phyloP scores from a whole-genome alignment of 129 eudicot species.

The Artemisia argyi region DNA sequence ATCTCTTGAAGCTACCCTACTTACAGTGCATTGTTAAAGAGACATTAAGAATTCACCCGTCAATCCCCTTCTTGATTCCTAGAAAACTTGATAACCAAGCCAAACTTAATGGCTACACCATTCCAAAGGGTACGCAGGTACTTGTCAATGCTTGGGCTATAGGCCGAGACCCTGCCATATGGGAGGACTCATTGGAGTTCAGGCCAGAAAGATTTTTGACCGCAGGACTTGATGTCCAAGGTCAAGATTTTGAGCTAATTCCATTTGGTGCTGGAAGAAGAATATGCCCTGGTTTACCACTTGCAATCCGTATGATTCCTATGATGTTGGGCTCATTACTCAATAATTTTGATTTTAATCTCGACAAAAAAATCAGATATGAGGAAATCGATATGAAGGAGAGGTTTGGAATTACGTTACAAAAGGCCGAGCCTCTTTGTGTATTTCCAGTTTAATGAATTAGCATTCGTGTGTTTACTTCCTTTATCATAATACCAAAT shows the following conservation, averaged over 20 bases:
- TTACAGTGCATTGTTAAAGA: conserved; percentile 33
- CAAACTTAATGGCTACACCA: conserved; percentile 24
- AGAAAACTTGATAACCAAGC: conserved; percentile 21
- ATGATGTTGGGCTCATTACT: not conserved
- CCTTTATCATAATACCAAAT: no score
- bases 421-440: not conserved
- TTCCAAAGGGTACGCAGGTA: conserved; percentile 32
- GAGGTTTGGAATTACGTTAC: not conserved
- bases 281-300: not conserved
- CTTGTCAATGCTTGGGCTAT: conserved; percentile 37
- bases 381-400: not conserved
- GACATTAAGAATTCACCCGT: conserved; percentile 37
- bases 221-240: not conserved
- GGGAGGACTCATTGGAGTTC: conserved; percentile 27
- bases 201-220: conserved; percentile 20
- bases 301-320: conserved; percentile 1
- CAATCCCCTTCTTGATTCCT: conserved; percentile 35
- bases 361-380: not conserved
- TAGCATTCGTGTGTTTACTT: not conserved
- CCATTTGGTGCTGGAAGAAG: conserved; percentile 2
- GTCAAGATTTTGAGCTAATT: conserved; percentile 1
- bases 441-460: not conserved
- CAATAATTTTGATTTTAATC: not conserved
- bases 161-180: conserved; percentile 19
- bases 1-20: conserved; percentile 36